phyloP scores from a whole-genome alignment of 78 protist genomes.

The Isochrysis galbana region DNA sequence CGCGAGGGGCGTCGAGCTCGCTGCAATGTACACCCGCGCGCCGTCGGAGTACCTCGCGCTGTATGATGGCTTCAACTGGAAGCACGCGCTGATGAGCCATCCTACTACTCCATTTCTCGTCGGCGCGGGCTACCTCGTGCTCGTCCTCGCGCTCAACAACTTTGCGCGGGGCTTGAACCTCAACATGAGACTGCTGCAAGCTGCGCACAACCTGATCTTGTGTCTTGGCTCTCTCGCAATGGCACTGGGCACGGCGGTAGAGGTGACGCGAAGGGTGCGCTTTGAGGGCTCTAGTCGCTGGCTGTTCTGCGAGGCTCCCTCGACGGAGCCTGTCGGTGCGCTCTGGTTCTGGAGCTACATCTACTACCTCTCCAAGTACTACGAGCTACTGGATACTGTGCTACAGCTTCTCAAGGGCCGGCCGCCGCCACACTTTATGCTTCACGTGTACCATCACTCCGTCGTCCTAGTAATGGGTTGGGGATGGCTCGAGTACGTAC shows the following conservation, averaged over 20 bases:
- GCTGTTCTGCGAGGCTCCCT: not conserved
- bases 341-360: slow-evolving; percentile 36
- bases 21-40: too few species aligned
- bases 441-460: slow-evolving; percentile 79
- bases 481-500: slow-evolving; percentile 38
- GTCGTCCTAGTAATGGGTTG: slow-evolving; percentile 27
- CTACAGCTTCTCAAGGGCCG: slow-evolving; percentile 63
- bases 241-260: not conserved
- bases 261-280: not conserved
- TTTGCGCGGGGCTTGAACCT: not conserved
- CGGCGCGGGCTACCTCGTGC: not conserved
- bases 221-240: not conserved
- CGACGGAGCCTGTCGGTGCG: not conserved
- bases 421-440: slow-evolving; percentile 31
- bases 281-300: not conserved
- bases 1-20: too few species aligned
- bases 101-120: not conserved
- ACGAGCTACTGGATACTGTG: slow-evolving; percentile 78
- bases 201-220: not conserved
- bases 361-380: slow-evolving; percentile 71
- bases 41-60: too few species aligned
- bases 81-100: not conserved
- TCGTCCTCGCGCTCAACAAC: not conserved
- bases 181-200: not conserved
- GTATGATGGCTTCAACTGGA: not conserved